phyloP scores from a whole-genome alignment of 108 stramenopile genomes.

The Stephanodiscus triporus region DNA sequence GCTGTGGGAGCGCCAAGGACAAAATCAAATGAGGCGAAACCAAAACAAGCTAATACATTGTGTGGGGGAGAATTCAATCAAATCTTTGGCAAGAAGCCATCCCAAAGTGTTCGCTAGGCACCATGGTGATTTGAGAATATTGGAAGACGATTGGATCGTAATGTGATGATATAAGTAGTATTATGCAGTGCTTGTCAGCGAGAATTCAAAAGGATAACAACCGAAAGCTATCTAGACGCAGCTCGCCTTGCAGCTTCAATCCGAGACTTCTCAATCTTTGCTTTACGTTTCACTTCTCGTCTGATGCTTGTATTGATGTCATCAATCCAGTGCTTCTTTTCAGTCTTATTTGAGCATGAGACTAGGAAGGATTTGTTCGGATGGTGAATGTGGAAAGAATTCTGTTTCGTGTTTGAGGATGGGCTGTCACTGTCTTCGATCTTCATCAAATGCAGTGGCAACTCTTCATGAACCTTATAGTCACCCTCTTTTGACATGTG shows the following conservation, averaged over 20 bases:
- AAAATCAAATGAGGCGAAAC: conserved; percentile 51
- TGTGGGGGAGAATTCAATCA: conserved; percentile 78
- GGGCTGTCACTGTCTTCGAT: conserved; percentile 65
- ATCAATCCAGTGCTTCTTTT: conserved; percentile 67
- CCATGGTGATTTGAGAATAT: conserved; percentile 57
- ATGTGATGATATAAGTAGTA: not conserved
- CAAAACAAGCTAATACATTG: conserved; percentile 49
- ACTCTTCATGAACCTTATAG: conserved; percentile 82
- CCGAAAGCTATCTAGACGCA: not conserved
- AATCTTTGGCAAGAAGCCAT: conserved; percentile 74
- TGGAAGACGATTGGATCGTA: conserved; percentile 53
- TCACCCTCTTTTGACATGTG: conserved; percentile 49
- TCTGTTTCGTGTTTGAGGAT: conserved; percentile 50
- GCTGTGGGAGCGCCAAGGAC: conserved; percentile 27
- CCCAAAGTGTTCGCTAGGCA: conserved; percentile 56
- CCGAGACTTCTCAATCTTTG: conserved; percentile 34
- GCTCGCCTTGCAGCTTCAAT: conserved; percentile 23
- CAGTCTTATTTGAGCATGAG: conserved; percentile 49
- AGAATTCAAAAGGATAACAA: no score
- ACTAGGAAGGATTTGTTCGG: conserved; percentile 93
- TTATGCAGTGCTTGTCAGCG: no score
- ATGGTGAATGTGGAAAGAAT: conserved; percentile 87
- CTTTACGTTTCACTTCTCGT: conserved; percentile 46
- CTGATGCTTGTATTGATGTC: conserved; percentile 56
- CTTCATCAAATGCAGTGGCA: conserved; percentile 87